Evolutionary conservation across 805 yeast genomes (phyloP).

Genomic region (Ogataea methylovora): DNA sequence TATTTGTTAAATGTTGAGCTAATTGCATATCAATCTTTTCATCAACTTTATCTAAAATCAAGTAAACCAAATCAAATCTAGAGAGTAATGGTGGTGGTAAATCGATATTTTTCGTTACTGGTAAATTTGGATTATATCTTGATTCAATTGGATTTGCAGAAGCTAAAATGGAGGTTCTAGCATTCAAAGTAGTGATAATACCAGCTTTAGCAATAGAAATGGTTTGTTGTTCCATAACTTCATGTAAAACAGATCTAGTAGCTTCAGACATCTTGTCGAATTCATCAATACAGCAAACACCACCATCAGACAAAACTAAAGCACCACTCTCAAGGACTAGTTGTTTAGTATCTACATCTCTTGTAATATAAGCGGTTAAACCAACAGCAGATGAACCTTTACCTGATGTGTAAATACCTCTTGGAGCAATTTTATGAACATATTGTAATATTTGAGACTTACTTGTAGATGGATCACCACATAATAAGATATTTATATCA

Average conservation of each 20-base stretch:
- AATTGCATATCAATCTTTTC: slow-evolving; percentile 75
- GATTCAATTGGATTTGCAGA: slow-evolving; percentile 98
- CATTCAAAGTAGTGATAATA: slow-evolving; percentile 91
- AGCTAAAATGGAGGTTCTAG: slow-evolving; percentile 93
- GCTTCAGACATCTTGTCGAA: slow-evolving; percentile 99
- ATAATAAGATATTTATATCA: slow-evolving; percentile 80
- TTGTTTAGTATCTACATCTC: slow-evolving; percentile 82
- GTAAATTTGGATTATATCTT: slow-evolving; percentile 87
- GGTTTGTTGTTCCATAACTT: slow-evolving; percentile 99
- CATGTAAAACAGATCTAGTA: slow-evolving; percentile 97
- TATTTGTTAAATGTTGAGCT: slow-evolving; percentile 83
- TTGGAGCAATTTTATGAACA: slow-evolving; percentile 95
- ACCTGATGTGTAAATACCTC: slow-evolving; percentile 97
- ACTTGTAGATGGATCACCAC: slow-evolving; percentile 98
- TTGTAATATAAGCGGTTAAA: slow-evolving; percentile 94
- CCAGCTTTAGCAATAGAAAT: slow-evolving; percentile 99
- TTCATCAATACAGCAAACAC: slow-evolving; percentile 98
- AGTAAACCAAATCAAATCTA: slow-evolving; percentile 89
- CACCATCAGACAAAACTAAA: slow-evolving; percentile 99
- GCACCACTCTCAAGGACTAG: slow-evolving; percentile 99
- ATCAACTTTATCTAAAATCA: slow-evolving; percentile 89
- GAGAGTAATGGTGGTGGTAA: slow-evolving; percentile 94
- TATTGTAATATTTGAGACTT: slow-evolving; percentile 92
- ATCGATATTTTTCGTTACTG: slow-evolving; percentile 93
- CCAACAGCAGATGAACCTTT: slow-evolving; percentile 99